Evolutionary conservation across 768 basidiomycete genomes (phyloP), one percentile per base, ranked within the genome.

Genomic region (Lentinula edodes): DNA sequence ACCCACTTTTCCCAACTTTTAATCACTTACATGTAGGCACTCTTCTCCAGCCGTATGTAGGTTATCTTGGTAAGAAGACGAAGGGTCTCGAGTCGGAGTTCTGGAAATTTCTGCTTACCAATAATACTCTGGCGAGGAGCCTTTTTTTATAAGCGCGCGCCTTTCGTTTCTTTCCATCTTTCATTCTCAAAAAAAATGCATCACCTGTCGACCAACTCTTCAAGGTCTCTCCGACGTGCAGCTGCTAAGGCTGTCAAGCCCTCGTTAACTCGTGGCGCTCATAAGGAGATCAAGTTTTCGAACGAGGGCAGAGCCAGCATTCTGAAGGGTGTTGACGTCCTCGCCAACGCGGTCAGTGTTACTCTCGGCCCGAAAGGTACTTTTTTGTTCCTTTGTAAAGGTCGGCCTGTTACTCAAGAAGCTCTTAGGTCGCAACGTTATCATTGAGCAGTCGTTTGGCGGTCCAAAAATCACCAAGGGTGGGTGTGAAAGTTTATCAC

Each of bases 231-330:
- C 69, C 89, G 88, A 65, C 85, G 87, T 68, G 85, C 82, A 56
- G 86, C 86, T 38, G 75, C 80, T 51, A 84, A 83, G 70, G 79
- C 82, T 28, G 73, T 78, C 12, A 80, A 80, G 70, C 82, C 86
- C 62, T 66, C 80, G 10, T 68, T 86, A 23, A 72, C 77, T 34
- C 87, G 92, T 61, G 87, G 89, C 63, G 90, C 86, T 16, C 92
- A 95, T 84, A 97, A 97, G 84, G 95, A 97, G 74, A 91, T 98
- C 74, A 89, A 90, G 78, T 98, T 98, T 78, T 91, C 90, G 71
- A 95, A 98, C 74, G 93, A 94, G 66, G 95, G 95, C 66, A 85
- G 95, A 65, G 93, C 94, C 35, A 85, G 87, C 75, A 96, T 97
- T 77, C 83, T 98, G 67, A 90, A 89, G 74, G 96, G 96, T 75